These are phyloP conservation scores for Cladosporium sp. DNA, from an alignment of 2,329 filamentous ascomycete genomes.

Conservation along the genomic window DNA sequence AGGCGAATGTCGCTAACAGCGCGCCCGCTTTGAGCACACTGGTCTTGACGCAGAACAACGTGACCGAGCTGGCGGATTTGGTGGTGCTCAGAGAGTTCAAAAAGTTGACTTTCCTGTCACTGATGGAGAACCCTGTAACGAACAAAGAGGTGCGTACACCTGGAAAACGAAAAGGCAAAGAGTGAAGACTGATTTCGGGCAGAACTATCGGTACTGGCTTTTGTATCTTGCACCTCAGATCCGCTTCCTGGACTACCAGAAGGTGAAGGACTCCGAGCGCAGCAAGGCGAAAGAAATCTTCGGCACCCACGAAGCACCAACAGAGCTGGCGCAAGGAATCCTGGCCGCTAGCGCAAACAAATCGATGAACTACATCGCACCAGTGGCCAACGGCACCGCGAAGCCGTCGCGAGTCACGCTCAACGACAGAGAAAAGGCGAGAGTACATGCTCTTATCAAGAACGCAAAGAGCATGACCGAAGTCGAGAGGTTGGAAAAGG, in stretches of 20 bases:
- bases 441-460: slow-evolving; percentile 79
- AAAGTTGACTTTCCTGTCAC: slow-evolving; percentile 70
- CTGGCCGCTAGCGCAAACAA: slow-evolving; percentile 77
- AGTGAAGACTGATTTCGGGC: slow-evolving; percentile 2
- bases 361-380: slow-evolving; percentile 56
- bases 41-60: slow-evolving; percentile 75
- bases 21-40: slow-evolving; percentile 79
- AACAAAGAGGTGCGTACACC: slow-evolving; percentile 73
- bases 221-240: slow-evolving; percentile 81
- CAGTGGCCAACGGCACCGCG: slow-evolving; percentile 34
- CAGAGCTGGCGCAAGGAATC: slow-evolving; percentile 76
- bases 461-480: slow-evolving; percentile 86
- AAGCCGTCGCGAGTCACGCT: slow-evolving; percentile 46
- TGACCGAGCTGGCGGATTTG: slow-evolving; percentile 79
- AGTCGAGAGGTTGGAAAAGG: slow-evolving; percentile 85
- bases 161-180: slow-evolving; percentile 9
- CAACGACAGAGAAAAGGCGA: slow-evolving; percentile 81
- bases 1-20: slow-evolving; percentile 66
- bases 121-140: slow-evolving; percentile 83
- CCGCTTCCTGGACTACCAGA: slow-evolving; percentile 86
- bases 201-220: slow-evolving; percentile 91
- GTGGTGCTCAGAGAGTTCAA: slow-evolving; percentile 69
- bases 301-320: slow-evolving; percentile 67
- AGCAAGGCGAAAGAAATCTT: slow-evolving; percentile 73
- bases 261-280: slow-evolving; percentile 84